phyloP scores from a whole-genome alignment of 805 yeast genomes.

The Limtongozyma cylindracea region DNA sequence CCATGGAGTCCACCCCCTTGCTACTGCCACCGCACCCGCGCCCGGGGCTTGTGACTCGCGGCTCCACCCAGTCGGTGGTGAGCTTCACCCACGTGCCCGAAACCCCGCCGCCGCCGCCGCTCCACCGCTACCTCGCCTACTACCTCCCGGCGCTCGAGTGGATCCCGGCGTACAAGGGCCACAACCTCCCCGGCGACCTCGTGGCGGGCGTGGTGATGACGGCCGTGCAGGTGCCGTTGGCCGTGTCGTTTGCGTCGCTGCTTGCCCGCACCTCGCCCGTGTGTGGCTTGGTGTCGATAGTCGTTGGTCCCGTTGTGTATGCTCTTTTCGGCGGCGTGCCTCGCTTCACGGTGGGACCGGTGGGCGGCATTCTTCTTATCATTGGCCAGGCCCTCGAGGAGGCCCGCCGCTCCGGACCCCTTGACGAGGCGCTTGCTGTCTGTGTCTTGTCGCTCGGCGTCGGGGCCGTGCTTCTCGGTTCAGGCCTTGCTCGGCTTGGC shows the following conservation, averaged over 20 bases:
- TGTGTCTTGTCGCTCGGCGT: conserved; percentile 13
- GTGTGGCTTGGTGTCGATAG: conserved; percentile 54
- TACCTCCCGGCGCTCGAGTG: conserved; percentile 46
- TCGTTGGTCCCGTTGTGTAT: conserved; percentile 59
- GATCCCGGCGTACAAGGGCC: conserved; percentile 23
- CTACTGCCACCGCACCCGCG: too few species aligned
- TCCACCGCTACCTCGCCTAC: conserved; percentile 24
- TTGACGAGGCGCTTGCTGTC: conserved; percentile 3
- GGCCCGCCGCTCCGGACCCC: conserved; percentile 3
- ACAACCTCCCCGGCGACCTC: conserved; percentile 28
- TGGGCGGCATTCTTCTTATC: conserved; percentile 65
- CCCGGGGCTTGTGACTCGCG: too few species aligned
- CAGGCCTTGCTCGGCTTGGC: conserved; percentile 70
- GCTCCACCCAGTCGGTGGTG: too few species aligned
- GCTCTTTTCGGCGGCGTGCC: conserved; percentile 70
- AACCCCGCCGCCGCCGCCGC: too few species aligned
- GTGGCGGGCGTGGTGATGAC: conserved; percentile 76
- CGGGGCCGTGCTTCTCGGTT: conserved; percentile 45
- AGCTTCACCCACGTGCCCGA: too few species aligned
- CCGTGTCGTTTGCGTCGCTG: conserved; percentile 60
- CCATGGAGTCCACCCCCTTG: too few species aligned
- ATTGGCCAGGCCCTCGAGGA: conserved; percentile 52
- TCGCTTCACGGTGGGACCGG: conserved; percentile 78
- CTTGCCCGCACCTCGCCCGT: conserved; percentile 67
- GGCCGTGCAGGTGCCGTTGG: conserved; percentile 70